Percentiles rank a stretch among this genome's conserved stretches.
Conservation (phyloP, 441 rosid genomes). For the Adansonia grandidieri region DNA sequence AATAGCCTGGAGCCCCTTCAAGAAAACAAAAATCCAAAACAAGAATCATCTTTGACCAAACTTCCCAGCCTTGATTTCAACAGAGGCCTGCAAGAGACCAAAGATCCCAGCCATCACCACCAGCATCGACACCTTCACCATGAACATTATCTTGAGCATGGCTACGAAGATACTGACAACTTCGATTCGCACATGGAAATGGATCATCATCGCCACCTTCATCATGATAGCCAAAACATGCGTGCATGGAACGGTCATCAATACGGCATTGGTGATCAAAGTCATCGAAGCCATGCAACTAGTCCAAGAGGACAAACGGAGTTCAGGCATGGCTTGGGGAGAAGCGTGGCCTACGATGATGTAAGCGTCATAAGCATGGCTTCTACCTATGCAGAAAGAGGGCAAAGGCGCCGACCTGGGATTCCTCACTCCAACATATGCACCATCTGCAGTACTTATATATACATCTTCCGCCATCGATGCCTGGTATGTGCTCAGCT, state of each 20-base stretch:
- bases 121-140: slow-evolving; percentile 13
- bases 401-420: slow-evolving; percentile 56
- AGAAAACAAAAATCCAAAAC: slow-evolving; percentile 32
- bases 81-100: slow-evolving; percentile 39
- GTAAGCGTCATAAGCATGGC: slow-evolving; percentile 47
- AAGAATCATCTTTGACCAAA: slow-evolving; percentile 32
- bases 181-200: slow-evolving; percentile 12
- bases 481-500: slow-evolving; percentile 50
- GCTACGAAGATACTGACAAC: not conserved
- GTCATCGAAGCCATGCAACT: slow-evolving; percentile 22
- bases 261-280: not conserved
- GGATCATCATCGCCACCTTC: slow-evolving; percentile 15
- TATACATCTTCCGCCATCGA: slow-evolving; percentile 61
- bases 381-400: slow-evolving; percentile 37
- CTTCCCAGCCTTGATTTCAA: slow-evolving; percentile 61
- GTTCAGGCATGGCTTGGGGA: slow-evolving; percentile 28
- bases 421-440: slow-evolving; percentile 77
- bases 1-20: slow-evolving; percentile 31
- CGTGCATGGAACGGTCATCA: not conserved
- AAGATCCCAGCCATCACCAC: slow-evolving; percentile 10
- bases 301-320: slow-evolving; percentile 15
- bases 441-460: slow-evolving; percentile 57
- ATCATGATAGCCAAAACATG: not conserved
- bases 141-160: slow-evolving; percentile 16
- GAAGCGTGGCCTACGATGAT: slow-evolving; percentile 40